Base-by-base conservation (phyloP, 106 monocot species). In the Phalaenopsis equestris region DNA sequence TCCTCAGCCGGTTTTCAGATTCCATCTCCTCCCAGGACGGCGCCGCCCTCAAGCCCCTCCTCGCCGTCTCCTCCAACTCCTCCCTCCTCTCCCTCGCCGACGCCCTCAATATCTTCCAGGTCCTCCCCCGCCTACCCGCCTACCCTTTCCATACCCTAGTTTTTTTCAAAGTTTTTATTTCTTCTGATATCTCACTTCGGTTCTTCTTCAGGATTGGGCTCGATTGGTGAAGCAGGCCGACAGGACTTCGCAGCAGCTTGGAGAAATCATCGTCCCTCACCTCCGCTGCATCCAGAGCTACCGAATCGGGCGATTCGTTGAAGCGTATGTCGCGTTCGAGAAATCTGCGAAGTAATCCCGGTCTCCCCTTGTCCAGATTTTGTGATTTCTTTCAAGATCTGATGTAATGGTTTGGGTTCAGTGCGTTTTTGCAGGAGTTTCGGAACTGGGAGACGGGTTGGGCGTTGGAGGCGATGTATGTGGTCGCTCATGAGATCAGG, bases 341-440 rank as follows among this genome's bases (percentile, higher is more conserved):
- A 91, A 87, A 67, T 85, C 87, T 24, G 83, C 90, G 0, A 87
- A 87, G 93, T 92, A 83, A 0, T 68, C 19, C 0, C 55, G 21
- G 14, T 7, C 0, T 78, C 49, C 4, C n/a, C 61, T 3, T 61
- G n/a, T 8, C 4, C 38, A 70, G 14, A 15, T 10, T 11, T 39
- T 38, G 10, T 55, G 75, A 9, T 78, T 83, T 72, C 41, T 67
- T 12, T 79, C 21, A 14, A 41, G 30, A 6, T 52, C 77, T 10
- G 11, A 7, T 41, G 74, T 67, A 58, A 77, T 39, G 46, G 17
- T 72, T 68, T 41, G 61, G 8, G 21, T 57, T 21, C 88, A 94
- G 97, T 86, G 92, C 87, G 17, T 98, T 98, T 78, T 79, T 94
- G 80, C 94, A 88, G 86, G 97, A 98, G 86, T 98, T 98, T 75